Evolutionary conservation across 352 stramenopile genomes (phyloP), one percentile per base, ranked within the genome.

Genomic region (Detonula confervacea): DNA sequence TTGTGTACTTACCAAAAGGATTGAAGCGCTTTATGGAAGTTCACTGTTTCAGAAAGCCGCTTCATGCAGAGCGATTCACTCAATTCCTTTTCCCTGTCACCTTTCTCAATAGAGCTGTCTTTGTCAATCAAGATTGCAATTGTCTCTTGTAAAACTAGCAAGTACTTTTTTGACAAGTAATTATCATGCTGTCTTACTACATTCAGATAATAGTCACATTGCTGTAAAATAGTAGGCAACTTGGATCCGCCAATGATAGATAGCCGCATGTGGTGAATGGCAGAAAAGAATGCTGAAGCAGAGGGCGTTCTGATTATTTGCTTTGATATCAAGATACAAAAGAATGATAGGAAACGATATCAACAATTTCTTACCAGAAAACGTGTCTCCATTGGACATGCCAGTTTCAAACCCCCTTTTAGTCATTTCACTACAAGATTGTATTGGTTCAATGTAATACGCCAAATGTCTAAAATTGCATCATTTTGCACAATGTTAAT

Each of bases 1-100:
- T n/a, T n/a, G n/a, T n/a, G n/a, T n/a, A n/a, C n/a, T n/a, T n/a
- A 44, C 72, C 72, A 80, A 51, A 69, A 80, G 11, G 25, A 16
- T 35, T 60, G 29, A 18, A 73, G 55, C 20, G 49, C 62, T 16
- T 27, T 4, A 44, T 73, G 20, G 16, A 69, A 70, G 24, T 14
- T 39, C 5, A 61, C 6, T 16, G 29, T 2, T 7, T 54, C 8
- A 7, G 20, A 22, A 59, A 69, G 46, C 56, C 56, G 44, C 20
- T 39, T 24, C 24, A 22, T 14, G 47, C 20, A 44, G 18, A 11
- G 12, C 14, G 4, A 22, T 33, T 64, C 12, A 52, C 63, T 33
- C 18, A 4, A n/a, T 22, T 42, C 27, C n/a, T n/a, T n/a, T 9
- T n/a, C 7, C 24, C 22, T 59, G 3, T n/a, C 14, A 4, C 2